These are phyloP conservation scores for Taxawa tesnikishii DNA, from an alignment of 2,329 filamentous ascomycete species.

Conservation along the genomic window DNA sequence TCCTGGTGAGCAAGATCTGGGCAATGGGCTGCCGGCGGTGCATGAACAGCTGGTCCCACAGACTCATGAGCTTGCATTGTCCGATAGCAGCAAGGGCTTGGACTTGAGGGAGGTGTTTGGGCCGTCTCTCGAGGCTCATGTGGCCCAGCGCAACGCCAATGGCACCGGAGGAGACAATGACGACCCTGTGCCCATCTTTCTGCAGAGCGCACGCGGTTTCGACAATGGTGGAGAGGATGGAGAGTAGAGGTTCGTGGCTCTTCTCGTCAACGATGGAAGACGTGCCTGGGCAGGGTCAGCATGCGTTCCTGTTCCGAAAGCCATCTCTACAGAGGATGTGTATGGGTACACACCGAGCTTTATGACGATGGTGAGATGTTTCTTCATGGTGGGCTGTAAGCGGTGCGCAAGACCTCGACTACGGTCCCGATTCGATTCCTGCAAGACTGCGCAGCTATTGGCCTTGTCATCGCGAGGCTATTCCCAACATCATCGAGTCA, in stretches of 20 bases:
- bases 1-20: conserved; percentile 86
- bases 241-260: conserved; percentile 84
- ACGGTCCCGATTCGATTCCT: too few species aligned
- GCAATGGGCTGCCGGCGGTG: conserved; percentile 85
- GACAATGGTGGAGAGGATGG: conserved; percentile 82
- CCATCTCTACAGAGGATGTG: conserved; percentile 16
- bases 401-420: too few species aligned
- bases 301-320: conserved; percentile 1
- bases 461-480: too few species aligned
- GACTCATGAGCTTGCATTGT: conserved; percentile 84
- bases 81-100: conserved; percentile 94
- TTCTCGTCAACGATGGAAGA: conserved; percentile 98
- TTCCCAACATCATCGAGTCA: too few species aligned
- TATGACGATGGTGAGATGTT: conserved; percentile 66
- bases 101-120: conserved; percentile 79
- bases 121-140: conserved; percentile 78
- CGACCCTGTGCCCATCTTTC: conserved; percentile 84
- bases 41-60: conserved; percentile 88
- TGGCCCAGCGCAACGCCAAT: conserved; percentile 86
- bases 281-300: conserved; percentile 50
- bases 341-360: conserved; percentile 55
- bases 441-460: too few species aligned
- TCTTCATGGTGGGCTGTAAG: conserved; percentile 45
- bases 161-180: conserved; percentile 93
- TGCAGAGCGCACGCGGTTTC: conserved; percentile 81